These are phyloP conservation scores for Phytophthora melonis DNA, from an alignment of 352 stramenopile genomes.

Conservation along the genomic window DNA sequence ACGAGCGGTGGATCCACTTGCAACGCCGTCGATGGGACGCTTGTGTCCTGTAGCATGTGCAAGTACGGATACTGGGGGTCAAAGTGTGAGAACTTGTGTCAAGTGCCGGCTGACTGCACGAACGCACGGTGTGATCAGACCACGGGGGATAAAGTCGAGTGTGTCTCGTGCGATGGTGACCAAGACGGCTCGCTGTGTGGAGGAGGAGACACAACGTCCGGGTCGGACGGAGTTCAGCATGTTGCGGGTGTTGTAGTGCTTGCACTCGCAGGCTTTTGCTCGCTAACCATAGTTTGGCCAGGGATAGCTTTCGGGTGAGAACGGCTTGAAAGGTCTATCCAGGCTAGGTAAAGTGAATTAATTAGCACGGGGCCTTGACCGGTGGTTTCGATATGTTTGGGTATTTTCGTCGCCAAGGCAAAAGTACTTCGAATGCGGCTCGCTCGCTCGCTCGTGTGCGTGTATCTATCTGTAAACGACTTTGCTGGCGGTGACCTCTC, in stretches of 20 bases:
- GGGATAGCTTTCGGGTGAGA: background rate
- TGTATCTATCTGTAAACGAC: background rate
- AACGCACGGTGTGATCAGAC: slow-evolving; percentile 27
- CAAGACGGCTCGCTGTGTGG: slow-evolving; percentile 10
- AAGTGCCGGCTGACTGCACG: slow-evolving; percentile 25
- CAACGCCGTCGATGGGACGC: slow-evolving; percentile 32
- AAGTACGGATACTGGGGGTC: slow-evolving; percentile 28
- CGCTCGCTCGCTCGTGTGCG: no score
- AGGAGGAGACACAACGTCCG: slow-evolving; percentile 8
- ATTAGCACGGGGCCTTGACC: background rate
- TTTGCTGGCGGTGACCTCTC: slow-evolving; percentile 1
- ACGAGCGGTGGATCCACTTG: slow-evolving; percentile 16
- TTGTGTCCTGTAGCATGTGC: slow-evolving; percentile 25
- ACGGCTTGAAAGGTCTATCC: no score
- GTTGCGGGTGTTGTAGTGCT: background rate
- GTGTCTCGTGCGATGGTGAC: slow-evolving; percentile 26
- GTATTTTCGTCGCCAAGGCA: slow-evolving; percentile 4
- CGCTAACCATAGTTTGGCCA: background rate
- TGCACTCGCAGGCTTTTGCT: background rate
- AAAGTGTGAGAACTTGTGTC: slow-evolving; percentile 18
- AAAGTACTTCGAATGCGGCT: background rate
- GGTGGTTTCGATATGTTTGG: slow-evolving; percentile 7
- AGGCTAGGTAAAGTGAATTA: no score
- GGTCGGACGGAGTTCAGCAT: background rate
- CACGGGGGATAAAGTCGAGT: slow-evolving; percentile 11